Evolutionary conservation across 495 filamentous ascomycete genomes (phyloP), one percentile per base, ranked within the genome.

Genomic region (Baudoinia panamericana): DNA sequence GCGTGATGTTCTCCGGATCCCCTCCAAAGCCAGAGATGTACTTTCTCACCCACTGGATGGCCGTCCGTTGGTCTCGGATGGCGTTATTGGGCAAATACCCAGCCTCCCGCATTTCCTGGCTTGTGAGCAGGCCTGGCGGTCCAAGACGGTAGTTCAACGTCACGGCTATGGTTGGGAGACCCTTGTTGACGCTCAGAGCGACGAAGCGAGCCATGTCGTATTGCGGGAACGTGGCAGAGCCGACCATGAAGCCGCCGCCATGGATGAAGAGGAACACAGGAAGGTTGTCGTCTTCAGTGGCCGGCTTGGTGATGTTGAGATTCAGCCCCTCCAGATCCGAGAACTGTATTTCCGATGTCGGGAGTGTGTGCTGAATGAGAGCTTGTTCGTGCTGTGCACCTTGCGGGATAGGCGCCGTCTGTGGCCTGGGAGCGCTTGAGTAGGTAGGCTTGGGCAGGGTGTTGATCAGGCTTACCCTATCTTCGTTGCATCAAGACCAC

Each of bases 151-250:
- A 56, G 24, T 51, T 53, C 13, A 25, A 18, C 11, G 21, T 21
- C 25, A 22, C 17, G 6, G 34, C 39, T 15, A 48, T 42, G 12
- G 19, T 10, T 17, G 51, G 52, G 10, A n/a, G 30, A 11, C 40
- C 48, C 11, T 18, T 30, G 2, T 42, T 30, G 3, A 10, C 17
- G 5, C 48, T 43, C 18, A 53, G 36, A 8, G 31, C 37, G 11
- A 57, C 54, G 28, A 57, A 43, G 5, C 57, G 51, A 2, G 52
- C 24, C 7, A 53, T 51, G 29, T 66, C 62, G 39, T 56, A 63
- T 36, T 66, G 63, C n/a, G 63, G 63, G 58, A 59, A 67, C 0
- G 51, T 58, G 18, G 57, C 61, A 7, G 56, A 51, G 0, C 65
- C 65, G 20, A 63, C 54, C 3, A 55, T 40, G n/a, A 48, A 51